Percentiles rank a stretch among this genome's conserved stretches.
Evolutionary conservation across 306 rosid species (phyloP).

Genomic region (Sphenostylis stenocarpa): DNA sequence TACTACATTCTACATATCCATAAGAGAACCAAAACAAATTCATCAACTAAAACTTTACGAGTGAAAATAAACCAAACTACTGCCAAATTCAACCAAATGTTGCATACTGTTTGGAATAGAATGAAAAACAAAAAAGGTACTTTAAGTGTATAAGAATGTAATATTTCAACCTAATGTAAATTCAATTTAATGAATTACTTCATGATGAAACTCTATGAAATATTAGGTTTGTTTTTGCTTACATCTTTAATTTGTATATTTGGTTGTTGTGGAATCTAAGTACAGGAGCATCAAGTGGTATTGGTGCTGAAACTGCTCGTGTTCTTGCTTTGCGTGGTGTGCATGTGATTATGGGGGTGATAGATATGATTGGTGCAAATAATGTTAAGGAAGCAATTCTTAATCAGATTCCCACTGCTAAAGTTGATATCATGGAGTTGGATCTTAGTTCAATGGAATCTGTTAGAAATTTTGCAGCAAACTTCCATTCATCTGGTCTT

Average conservation of each 20-base stretch:
- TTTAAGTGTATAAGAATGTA: no score
- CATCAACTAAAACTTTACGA: no score
- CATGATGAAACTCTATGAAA: neutral
- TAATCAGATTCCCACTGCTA: conserved; percentile 44
- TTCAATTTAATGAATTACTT: no score
- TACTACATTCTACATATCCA: no score
- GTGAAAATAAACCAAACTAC: no score
- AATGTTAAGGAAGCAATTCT: conserved; percentile 51
- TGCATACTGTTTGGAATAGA: no score
- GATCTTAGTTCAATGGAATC: neutral
- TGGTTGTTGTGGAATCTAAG: neutral
- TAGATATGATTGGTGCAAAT: conserved; percentile 52
- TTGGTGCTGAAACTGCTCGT: conserved; percentile 66
- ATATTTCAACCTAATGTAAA: no score
- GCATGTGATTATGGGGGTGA: conserved; percentile 49
- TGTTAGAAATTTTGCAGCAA: conserved; percentile 52
- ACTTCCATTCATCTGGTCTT: conserved; percentile 49
- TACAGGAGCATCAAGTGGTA: conserved; percentile 74
- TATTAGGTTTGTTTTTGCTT: neutral
- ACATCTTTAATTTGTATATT: neutral
- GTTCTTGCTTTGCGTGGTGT: conserved; percentile 64
- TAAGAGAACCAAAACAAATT: no score
- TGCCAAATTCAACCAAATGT: no score
- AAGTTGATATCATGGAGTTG: neutral
- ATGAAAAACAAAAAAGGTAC: no score